Percentiles rank a stretch among this genome's conserved stretches.
Evolutionary conservation across 495 filamentous ascomycete species (phyloP).

Genomic region (Penicillium ochrochloron): DNA sequence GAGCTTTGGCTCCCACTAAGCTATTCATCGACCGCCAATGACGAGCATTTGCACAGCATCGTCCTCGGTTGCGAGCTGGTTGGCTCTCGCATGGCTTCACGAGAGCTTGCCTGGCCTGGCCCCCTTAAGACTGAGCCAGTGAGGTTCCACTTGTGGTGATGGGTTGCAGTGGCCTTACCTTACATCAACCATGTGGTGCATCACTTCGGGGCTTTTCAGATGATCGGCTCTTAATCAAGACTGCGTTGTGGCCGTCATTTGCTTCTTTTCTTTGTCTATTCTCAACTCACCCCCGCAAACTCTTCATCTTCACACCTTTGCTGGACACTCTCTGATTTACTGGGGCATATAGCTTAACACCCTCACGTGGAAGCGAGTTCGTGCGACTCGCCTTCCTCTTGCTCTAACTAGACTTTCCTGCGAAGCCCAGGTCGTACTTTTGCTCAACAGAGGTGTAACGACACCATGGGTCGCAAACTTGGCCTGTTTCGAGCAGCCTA

Average conservation of each 20-base stretch:
- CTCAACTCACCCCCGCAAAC: neutral
- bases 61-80: conserved; percentile 24
- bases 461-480: conserved; percentile 38
- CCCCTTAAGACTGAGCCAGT: neutral
- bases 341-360: no score
- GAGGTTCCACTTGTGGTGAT: neutral
- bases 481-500: conserved; percentile 41
- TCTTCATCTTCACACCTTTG: neutral
- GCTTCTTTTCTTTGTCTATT: neutral
- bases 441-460: neutral
- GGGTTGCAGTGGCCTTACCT: neutral
- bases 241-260: neutral
- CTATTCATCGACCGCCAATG: conserved; percentile 13
- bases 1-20: conserved; percentile 1
- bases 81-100: conserved; percentile 24
- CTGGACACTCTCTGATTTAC: neutral
- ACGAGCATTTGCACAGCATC: neutral
- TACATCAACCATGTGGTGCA: conserved; percentile 1
- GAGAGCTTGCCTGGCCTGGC: neutral
- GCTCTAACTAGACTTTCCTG: neutral
- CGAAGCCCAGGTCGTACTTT: neutral
- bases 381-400: neutral
- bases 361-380: neutral
- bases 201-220: neutral
- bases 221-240: conserved; percentile 1